These are phyloP conservation scores for Larix kaempferi DNA, from an alignment of 75 land plant genomes.

Conservation along the genomic window DNA sequence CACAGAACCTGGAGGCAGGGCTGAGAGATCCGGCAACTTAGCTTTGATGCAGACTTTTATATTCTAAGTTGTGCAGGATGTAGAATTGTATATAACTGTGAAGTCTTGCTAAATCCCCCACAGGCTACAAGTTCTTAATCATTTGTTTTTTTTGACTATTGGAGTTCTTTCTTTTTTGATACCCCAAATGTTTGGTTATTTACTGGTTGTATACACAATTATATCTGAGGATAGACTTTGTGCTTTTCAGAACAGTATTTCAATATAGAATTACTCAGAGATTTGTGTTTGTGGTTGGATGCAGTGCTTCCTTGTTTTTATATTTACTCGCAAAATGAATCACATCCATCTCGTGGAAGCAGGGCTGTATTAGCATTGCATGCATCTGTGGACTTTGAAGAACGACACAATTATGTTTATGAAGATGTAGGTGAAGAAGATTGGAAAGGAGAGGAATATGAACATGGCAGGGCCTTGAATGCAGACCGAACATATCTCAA, in stretches of 20 bases:
- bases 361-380: conserved; percentile 26
- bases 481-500: conserved; percentile 88
- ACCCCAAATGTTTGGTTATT: too few species aligned
- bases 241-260: not conserved
- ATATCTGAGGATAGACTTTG: not conserved
- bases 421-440: conserved; percentile 45
- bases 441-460: conserved; percentile 83
- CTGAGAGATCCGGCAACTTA: too few species aligned
- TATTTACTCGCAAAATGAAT: conserved; percentile 60
- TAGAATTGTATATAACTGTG: too few species aligned
- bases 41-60: too few species aligned
- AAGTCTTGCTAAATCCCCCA: too few species aligned
- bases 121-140: too few species aligned
- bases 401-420: conserved; percentile 13
- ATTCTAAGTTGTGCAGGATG: too few species aligned
- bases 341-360: conserved; percentile 36
- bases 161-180: too few species aligned
- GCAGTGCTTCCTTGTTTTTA: conserved; percentile 96
- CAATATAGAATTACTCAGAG: not conserved
- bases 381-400: conserved; percentile 30
- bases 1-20: too few species aligned
- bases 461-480: conserved; percentile 68
- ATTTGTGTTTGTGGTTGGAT: conserved; percentile 10
- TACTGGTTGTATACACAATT: too few species aligned
- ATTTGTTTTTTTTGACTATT: too few species aligned